phyloP scores from a whole-genome alignment of 371 early-diverging fungal genomes.

The Mucor piriformis region DNA sequence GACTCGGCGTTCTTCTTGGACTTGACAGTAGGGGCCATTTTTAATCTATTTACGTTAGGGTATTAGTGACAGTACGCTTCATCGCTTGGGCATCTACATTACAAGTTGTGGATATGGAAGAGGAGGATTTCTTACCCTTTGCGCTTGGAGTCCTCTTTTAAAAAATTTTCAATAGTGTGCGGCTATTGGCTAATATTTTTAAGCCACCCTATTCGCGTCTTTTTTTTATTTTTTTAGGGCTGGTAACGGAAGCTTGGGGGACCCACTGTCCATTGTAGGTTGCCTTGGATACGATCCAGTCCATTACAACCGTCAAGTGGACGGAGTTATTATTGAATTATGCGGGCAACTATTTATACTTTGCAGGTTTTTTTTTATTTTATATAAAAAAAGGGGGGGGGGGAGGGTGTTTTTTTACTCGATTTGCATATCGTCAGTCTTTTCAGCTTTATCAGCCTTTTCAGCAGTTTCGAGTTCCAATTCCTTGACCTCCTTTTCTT shows the following conservation, averaged over 20 bases:
- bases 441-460: constrained; percentile 11
- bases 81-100: not conserved
- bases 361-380: not conserved
- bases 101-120: constrained; percentile 2
- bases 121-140: not conserved
- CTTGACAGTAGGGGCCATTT: constrained; percentile 64
- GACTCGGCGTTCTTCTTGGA: constrained; percentile 83
- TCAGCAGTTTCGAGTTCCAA: constrained; percentile 8
- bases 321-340: too few species aligned
- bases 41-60: too few species aligned
- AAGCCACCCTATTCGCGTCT: not conserved
- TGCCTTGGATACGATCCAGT: not conserved
- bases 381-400: not conserved
- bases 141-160: not conserved
- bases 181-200: not conserved
- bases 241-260: not conserved
- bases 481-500: constrained; percentile 20
- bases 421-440: constrained; percentile 28
- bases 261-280: not conserved
- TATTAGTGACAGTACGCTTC: too few species aligned
- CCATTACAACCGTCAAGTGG: too few species aligned
- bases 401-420: constrained; percentile 15
- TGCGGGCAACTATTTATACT: too few species aligned
- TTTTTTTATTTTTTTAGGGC: not conserved
- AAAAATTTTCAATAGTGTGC: not conserved